A percentile compares a stretch with the other conserved stretches of the same genome.
phyloP scores from a whole-genome alignment of 2,329 filamentous ascomycete species.

The Diplodia scrobiculata region DNA sequence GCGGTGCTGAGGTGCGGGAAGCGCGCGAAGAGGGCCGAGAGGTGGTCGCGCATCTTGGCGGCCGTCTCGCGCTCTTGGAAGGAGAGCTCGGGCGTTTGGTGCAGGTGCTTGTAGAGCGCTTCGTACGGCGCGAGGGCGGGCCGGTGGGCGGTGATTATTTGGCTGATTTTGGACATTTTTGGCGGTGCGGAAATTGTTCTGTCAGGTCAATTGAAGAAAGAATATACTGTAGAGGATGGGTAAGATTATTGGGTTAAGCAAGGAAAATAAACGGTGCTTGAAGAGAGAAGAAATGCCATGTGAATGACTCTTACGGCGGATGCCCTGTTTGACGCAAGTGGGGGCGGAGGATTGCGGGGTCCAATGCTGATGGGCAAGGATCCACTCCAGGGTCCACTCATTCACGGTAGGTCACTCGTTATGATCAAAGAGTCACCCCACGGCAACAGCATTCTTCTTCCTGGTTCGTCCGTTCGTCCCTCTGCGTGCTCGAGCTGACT shows the following conservation, averaged over 20 bases:
- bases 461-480: neutral
- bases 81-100: slow-evolving; percentile 43
- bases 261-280: neutral
- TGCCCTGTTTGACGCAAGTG: neutral
- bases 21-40: slow-evolving; percentile 35
- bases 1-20: neutral
- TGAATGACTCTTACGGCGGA: too few species aligned
- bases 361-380: neutral
- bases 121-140: slow-evolving; percentile 40
- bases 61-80: slow-evolving; percentile 43
- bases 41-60: slow-evolving; percentile 37
- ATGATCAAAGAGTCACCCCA: neutral
- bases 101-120: slow-evolving; percentile 43
- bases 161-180: slow-evolving; percentile 14
- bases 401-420: neutral
- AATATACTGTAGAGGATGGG: too few species aligned
- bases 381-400: neutral
- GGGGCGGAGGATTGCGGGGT: slow-evolving; percentile 3
- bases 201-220: neutral
- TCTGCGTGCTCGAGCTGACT: neutral
- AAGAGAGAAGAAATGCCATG: neutral
- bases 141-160: slow-evolving; percentile 33
- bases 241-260: neutral
- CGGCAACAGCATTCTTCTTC: too few species aligned
- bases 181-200: too few species aligned